Evolutionary conservation across 2,329 filamentous ascomycete genomes (phyloP).

Genomic region (Coniochaeta sp.): DNA sequence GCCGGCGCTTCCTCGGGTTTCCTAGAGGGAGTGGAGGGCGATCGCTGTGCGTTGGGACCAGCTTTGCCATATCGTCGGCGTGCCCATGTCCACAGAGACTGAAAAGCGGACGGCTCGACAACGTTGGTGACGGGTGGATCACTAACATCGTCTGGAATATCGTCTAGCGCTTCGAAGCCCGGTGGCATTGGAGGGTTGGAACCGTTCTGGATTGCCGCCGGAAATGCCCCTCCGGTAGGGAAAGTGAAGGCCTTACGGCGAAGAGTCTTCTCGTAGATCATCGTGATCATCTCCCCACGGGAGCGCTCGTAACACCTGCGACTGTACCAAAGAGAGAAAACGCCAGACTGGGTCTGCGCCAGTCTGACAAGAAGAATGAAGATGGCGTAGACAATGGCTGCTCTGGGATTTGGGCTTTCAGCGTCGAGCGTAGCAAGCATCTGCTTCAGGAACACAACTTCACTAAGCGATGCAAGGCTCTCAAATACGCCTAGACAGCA

Average conservation of each 20-base stretch:
- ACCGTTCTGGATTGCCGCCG: not conserved
- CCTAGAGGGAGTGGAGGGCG: not conserved
- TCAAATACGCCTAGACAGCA: slow-evolving; percentile 58
- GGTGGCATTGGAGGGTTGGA: not conserved
- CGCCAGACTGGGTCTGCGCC: slow-evolving; percentile 54
- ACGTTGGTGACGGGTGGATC: not conserved
- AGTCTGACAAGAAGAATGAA: slow-evolving; percentile 55
- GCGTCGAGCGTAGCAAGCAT: slow-evolving; percentile 61
- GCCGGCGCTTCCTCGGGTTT: slow-evolving; percentile 39
- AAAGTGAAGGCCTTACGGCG: slow-evolving; percentile 51
- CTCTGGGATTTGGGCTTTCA: slow-evolving; percentile 36
- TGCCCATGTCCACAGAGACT: slow-evolving; percentile 8
- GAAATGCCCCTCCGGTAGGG: slow-evolving; percentile 21
- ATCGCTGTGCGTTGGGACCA: slow-evolving; percentile 27
- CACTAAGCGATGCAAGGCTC: slow-evolving; percentile 45
- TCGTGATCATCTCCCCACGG: slow-evolving; percentile 78
- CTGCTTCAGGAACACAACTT: slow-evolving; percentile 64
- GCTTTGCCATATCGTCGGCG: slow-evolving; percentile 5
- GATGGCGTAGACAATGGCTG: slow-evolving; percentile 58
- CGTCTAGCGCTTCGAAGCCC: slow-evolving; percentile 4
- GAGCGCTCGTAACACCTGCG: slow-evolving; percentile 77
- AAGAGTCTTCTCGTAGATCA: slow-evolving; percentile 73
- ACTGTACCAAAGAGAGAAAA: slow-evolving; percentile 75
- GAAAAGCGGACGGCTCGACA: slow-evolving; percentile 1
- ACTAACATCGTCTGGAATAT: slow-evolving; percentile 9